Conservation (phyloP, 176 grass and related monocot genomes). For the Thinopyrum elongatum region DNA sequence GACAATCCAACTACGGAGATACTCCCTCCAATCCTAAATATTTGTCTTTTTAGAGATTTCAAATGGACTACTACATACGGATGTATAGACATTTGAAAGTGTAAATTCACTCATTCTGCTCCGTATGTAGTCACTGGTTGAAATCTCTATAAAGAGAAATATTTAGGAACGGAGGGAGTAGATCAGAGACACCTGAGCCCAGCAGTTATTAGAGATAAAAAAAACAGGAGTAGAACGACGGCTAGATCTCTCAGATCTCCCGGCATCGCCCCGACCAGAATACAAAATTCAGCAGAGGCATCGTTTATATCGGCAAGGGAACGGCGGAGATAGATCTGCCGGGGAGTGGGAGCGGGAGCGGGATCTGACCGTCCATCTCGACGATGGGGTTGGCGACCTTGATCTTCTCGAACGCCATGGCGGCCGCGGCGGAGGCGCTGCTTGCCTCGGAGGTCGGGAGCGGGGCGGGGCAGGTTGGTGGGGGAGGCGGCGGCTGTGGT, state of each 20-base stretch:
- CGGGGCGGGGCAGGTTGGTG: not conserved
- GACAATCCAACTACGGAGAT: not conserved
- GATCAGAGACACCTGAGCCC: not conserved
- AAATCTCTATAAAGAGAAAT: too few species aligned
- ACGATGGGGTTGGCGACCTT: constrained; percentile 71
- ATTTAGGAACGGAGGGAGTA: not conserved
- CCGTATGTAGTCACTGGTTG: too few species aligned
- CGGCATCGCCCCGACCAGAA: not conserved
- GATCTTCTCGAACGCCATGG: constrained; percentile 95
- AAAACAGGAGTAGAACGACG: not conserved
- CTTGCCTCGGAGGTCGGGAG: constrained; percentile 42
- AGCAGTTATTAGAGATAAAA: not conserved
- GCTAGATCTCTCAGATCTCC: constrained; percentile 32
- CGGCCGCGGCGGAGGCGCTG: not conserved
- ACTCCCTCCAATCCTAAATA: too few species aligned
- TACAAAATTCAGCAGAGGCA: constrained; percentile 7
- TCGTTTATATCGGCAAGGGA: not conserved
- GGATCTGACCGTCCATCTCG: constrained; percentile 83
- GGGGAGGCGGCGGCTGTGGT: not conserved
- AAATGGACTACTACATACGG: too few species aligned
- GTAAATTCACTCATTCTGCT: too few species aligned
- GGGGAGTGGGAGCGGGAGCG: not conserved
- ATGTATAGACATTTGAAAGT: too few species aligned
- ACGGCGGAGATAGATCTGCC: constrained; percentile 21
- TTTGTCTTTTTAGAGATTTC: too few species aligned